A percentile compares a stretch with the other conserved stretches of the same genome.
Conservation (phyloP, 495 filamentous ascomycete species). For the Trichocladium antarcticum region DNA sequence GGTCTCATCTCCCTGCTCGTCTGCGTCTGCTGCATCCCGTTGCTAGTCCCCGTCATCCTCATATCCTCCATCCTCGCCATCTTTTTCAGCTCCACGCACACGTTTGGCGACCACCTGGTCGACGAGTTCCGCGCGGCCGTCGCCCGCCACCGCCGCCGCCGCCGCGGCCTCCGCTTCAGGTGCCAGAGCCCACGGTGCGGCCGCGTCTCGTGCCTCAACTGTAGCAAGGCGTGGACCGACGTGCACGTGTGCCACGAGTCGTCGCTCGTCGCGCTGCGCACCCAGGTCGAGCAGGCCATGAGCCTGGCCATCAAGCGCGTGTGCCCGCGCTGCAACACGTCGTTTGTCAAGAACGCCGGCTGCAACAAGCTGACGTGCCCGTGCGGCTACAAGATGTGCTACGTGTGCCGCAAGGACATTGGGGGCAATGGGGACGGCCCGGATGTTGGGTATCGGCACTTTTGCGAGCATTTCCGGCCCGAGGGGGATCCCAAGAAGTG, state of each 20-base stretch:
- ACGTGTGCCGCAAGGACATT: conserved; percentile 63
- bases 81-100: conserved; percentile 28
- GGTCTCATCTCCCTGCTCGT: conserved; percentile 34
- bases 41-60: conserved; percentile 41
- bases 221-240: conserved; percentile 52
- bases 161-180: conserved; percentile 57
- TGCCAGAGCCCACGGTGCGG: conserved; percentile 58
- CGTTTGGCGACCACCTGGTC: conserved; percentile 26
- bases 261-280: conserved; percentile 70
- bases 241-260: conserved; percentile 73
- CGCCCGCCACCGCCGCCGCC: conserved; percentile 48
- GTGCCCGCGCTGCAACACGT: conserved; percentile 78
- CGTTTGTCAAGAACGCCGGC: conserved; percentile 82
- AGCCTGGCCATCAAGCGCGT: conserved; percentile 91
- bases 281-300: conserved; percentile 80
- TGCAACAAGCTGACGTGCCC: conserved; percentile 97
- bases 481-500: conserved; percentile 55
- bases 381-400: conserved; percentile 98
- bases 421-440: conserved; percentile 42
- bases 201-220: conserved; percentile 67
- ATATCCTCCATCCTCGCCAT: conserved; percentile 25
- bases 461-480: conserved; percentile 91
- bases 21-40: conserved; percentile 37
- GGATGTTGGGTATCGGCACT: conserved; percentile 65
- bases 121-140: conserved; percentile 44